A percentile compares a stretch with the other conserved stretches of the same genome.
Conservation (phyloP, 805 yeast species). For the Pichia insulana region DNA sequence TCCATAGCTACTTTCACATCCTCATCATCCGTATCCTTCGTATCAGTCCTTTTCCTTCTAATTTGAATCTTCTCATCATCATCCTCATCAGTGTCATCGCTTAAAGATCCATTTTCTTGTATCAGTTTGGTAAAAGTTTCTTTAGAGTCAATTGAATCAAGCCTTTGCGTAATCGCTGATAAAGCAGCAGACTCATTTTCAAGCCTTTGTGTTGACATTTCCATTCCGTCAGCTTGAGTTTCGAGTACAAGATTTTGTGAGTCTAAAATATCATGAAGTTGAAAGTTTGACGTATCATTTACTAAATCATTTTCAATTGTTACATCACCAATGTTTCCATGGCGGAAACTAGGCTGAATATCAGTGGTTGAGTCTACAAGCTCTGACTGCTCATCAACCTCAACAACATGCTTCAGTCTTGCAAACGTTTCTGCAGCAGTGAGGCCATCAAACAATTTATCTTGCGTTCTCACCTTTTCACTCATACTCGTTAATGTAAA, state of each 20-base stretch:
- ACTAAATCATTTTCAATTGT: neutral
- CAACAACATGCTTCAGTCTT: constrained; percentile 11
- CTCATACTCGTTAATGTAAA: constrained; percentile 21
- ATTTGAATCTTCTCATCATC: constrained; percentile 17
- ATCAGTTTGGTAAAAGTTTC: too few relatives aligned
- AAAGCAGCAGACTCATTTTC: neutral
- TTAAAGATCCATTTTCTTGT: too few relatives aligned
- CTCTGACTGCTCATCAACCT: constrained; percentile 1
- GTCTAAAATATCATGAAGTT: constrained; percentile 18
- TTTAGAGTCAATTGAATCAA: too few relatives aligned
- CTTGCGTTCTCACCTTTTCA: constrained; percentile 18
- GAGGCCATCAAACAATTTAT: constrained; percentile 4
- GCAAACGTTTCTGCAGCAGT: constrained; percentile 13
- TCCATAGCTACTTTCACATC: constrained; percentile 26
- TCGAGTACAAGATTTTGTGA: constrained; percentile 25
- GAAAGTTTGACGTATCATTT: neutral
- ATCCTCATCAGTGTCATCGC: constrained; percentile 15
- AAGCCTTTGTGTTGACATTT: constrained; percentile 3
- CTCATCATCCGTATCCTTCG: constrained; percentile 21
- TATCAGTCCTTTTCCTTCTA: constrained; percentile 17
- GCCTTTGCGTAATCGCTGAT: neutral
- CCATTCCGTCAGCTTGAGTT: constrained; percentile 22
- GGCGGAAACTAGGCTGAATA: neutral
- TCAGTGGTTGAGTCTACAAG: neutral
- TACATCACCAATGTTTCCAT: neutral